Base-by-base conservation (phyloP, 441 rosid genomes). In the Brassica balearica region DNA sequence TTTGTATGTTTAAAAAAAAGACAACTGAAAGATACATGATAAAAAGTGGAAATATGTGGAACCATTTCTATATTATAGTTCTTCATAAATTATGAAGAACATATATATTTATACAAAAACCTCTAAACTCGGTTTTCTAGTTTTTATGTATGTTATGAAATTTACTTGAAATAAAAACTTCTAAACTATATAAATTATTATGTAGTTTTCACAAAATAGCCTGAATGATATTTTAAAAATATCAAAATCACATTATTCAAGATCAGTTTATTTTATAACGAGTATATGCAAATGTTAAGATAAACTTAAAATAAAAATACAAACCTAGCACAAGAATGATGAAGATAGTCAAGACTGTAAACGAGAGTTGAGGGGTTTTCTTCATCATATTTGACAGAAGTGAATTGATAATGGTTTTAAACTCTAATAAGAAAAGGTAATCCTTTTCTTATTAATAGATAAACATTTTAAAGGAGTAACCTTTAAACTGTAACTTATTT, bases 101-200 rank as follows among this genome's bases (percentile, higher is more conserved):
- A 19, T 19, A 19, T 48, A 5, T 48, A 48, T 48, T 48, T 48
- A 14, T 48, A 48, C 3, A n/a, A 48, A 48, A 48, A 48, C 17
- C 17, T 48, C 15, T 48, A 48, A 48, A 48, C 6, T 48, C 2
- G 56, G 56, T 48, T n/a, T 48, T 48, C 17, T 48, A 5, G 56
- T 48, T 48, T 48, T n/a, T 48, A 48, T n/a, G 56, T n/a, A 48
- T 48, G 56, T n/a, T 48, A n/a, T 48, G 56, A 14, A n/a, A 48
- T 48, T 48, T 48, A 48, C 19, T 38, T 48, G 56, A 48, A 48
- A n/a, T 46, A 46, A 12, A 6, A 46, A 46, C 55, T 46, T 46
- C 55, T 46, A n/a, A 6, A 46, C 15, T 46, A 46, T 12, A 46
- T n/a, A 48, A n/a, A 48, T n/a, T 48, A 48, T 48, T 7, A 48